Base-by-base conservation (phyloP, 768 basidiomycete species). In the Russula earlei region DNA sequence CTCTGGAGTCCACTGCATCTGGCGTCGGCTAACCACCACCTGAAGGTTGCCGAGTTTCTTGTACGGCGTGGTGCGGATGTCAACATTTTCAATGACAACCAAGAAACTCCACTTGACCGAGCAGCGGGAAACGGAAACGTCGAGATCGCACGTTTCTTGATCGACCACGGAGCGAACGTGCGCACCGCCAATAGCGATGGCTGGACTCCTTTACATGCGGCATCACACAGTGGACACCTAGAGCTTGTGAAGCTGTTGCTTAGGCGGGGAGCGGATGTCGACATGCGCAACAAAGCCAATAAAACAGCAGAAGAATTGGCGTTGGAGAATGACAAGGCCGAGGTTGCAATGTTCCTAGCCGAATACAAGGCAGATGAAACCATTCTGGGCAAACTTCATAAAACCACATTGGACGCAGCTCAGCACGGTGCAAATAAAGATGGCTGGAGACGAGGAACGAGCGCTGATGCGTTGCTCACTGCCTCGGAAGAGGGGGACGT, bases 81-180 rank as follows among this genome's bases (percentile, higher is more conserved):
- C 22, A 22, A 36, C 14, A 3, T 10, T 3, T 8, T n/a, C 11
- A 52, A 43, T 9, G 11, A 19, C 12, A 17, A 1, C 20, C 20
- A 33, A 33, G 33, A 50, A 14, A 56, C 55, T 1, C 42, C 55
- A 20, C 50, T 57, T 6, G 24, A 57, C 19, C 34, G 34, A n/a
- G 52, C 52, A 20, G 42, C 52, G 4, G 20, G 36, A 17, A 29
- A 46, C 14, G 56, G 56, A 29, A 15, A 34, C 1, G 17, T 45
- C 29, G 29, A 57, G 8, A 5, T 34, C 19, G 56, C 24, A 10
- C 37, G 22, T 9, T 31, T 53, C 15, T 17, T 57, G 7, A 36
- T 57, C 52, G 52, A 57, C 12, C 29, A 36, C 14, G 56, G 52
- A 40, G 56, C 56, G 22, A 25, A 57, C 11, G 5, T 57, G 11